Base-by-base conservation (phyloP, 2,329 filamentous ascomycete genomes). In the Aureobasidium sp. region DNA sequence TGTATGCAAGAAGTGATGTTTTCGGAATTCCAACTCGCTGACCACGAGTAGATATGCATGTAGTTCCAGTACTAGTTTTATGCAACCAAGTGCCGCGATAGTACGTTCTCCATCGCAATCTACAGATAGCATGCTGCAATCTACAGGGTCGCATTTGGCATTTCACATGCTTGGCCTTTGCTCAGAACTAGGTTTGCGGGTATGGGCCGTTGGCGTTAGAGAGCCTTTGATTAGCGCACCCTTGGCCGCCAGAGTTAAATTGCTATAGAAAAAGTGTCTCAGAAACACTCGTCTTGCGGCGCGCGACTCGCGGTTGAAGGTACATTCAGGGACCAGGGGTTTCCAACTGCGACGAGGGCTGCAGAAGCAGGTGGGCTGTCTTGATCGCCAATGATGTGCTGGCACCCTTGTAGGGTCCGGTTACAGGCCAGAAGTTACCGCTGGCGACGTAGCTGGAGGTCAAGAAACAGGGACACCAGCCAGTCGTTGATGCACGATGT, bases 311-410 rank as follows among this genome's bases (percentile, higher is more conserved):
- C 31, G 31, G 8, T 35, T 47, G 53, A n/a, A 12, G 12, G 29
- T 14, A 12, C 53, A 53, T 22, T 27, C 52, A 57, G 53, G 53
- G 39, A 33, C 40, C 39, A 45, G 40, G 53, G 53, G n/a, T 27
- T 27, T 24, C 8, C 53, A 6, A 35, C 24, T 24, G 19, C 53
- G 27, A 44, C n/a, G 39, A 45, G 53, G 29, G 35, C 17, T 9
- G 39, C 15, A 45, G 53, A 33, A 31, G 19, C 24, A 44, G 27
- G 39, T 14, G 11, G 17, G 27, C 53, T 45, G 27, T 45, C 42
- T 45, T 33, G 53, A 57, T 57, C 53, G 53, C 37, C 53, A 57
- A 57, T 47, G 54, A 58, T 58, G 54, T 58, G 54, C 54, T 58
- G 54, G 54, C 54, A 45, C 17, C 27, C 39, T 31, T 22, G 24